Evolutionary conservation across 1,284 basidiomycete species (phyloP).

Genomic region (Puccinia horiana): DNA sequence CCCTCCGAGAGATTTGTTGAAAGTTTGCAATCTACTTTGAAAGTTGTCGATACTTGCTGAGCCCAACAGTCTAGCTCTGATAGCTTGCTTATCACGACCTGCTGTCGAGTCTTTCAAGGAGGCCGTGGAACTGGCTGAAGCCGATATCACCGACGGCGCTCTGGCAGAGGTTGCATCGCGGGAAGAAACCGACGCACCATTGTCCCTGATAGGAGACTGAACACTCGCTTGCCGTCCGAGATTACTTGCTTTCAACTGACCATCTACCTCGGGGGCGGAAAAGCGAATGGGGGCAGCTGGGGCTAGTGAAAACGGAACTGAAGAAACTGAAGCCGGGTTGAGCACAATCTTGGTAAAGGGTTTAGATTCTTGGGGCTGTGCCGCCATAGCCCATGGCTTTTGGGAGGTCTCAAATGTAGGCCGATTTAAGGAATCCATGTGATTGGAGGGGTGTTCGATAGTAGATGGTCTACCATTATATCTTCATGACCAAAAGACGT

Average conservation of each 20-base stretch:
- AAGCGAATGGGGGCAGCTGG: conserved; percentile 30
- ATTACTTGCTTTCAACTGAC: not conserved
- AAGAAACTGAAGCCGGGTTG: conserved; percentile 33
- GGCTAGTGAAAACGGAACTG: conserved; percentile 41
- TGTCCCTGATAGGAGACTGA: not conserved
- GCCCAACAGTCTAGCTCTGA: conserved; percentile 29
- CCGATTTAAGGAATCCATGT: not conserved
- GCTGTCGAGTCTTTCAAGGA: not conserved
- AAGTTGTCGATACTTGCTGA: conserved; percentile 26
- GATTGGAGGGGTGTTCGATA: not conserved
- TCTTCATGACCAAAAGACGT: not conserved
- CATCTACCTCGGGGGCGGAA: conserved; percentile 20
- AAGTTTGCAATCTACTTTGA: conserved; percentile 1
- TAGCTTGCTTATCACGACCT: conserved; percentile 25
- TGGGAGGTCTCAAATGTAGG: not conserved
- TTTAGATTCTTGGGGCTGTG: not conserved
- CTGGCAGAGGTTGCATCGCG: not conserved
- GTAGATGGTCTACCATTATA: not conserved
- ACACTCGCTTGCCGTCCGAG: not conserved
- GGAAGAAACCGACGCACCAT: not conserved
- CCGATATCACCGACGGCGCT: conserved; percentile 2
- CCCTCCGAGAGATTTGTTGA: not conserved
- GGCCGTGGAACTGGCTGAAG: conserved; percentile 9
- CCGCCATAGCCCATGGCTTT: not conserved
- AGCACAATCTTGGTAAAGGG: not conserved